Base-by-base conservation (phyloP, 192 early-diverging fungal species). In the Coemansia asiatica region DNA sequence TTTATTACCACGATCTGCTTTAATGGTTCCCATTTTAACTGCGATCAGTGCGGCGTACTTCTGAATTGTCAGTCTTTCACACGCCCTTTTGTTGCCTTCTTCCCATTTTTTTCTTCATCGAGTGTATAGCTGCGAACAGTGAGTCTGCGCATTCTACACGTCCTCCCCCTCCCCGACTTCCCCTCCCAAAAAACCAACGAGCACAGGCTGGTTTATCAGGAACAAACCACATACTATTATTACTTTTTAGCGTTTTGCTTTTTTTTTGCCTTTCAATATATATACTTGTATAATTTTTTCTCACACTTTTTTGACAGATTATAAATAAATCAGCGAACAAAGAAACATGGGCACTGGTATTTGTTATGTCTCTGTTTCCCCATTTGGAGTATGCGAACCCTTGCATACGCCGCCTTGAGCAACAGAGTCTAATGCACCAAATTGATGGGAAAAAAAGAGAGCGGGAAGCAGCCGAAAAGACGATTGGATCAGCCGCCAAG, bases 21-120 rank as follows among this genome's bases (percentile, higher is more conserved):
- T 58, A 48, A 44, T 53, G n/a, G 31, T 53, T 47, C 38, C 36
- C 40, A 27, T 46, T 66, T 12, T 49, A 13, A 44, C 40, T 44
- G 40, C 40, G 40, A 44, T 44, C 40, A 44, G 40, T 44, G 40
- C 40, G 40, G 40, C 40, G 40, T 44, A 15, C 40, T 44, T 44
- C 40, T 44, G 40, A 44, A 44, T 44, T 44, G 40, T 44, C 40
- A 6, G 40, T 8, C 25, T 35, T 57, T 57, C 33, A 36, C 56
- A 18, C 25, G 28, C 18, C 51, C 27, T 54, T 54, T 23, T 27
- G 10, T 54, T n/a, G n/a, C n/a, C 25, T 26, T 10, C 23, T 51
- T 54, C 19, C 51, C 51, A 3, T 18, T 27, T 54, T 16, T 2
- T 23, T 27, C 27, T 21, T n/a, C n/a, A n/a, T n/a, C 2, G 13